Percentiles rank a stretch among this genome's conserved stretches.
Evolutionary conservation across 2,329 filamentous ascomycete genomes (phyloP).

Genomic region (Fusarium sp.): DNA sequence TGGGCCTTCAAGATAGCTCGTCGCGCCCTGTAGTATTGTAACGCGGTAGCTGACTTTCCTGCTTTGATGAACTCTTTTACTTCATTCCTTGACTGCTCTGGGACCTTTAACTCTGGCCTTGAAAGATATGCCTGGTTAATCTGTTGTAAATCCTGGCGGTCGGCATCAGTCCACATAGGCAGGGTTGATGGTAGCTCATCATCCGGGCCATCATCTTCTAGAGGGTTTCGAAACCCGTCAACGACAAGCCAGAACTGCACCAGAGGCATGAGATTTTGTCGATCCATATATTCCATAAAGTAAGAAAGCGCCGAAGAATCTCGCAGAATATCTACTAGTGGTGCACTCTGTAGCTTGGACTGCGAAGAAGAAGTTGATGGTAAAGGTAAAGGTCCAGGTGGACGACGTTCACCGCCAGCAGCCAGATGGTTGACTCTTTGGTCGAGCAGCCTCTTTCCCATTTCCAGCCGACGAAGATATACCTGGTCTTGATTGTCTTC

Average conservation of each 20-base stretch:
- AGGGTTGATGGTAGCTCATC: constrained; percentile 74
- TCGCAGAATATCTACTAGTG: constrained; percentile 86
- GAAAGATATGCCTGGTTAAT: constrained; percentile 92
- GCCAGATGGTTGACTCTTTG: constrained; percentile 88
- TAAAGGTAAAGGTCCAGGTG: constrained; percentile 43
- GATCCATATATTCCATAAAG: constrained; percentile 99
- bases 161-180: constrained; percentile 82
- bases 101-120: constrained; percentile 83
- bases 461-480: constrained; percentile 90
- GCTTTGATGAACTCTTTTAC: constrained; percentile 84
- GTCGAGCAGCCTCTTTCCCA: constrained; percentile 89
- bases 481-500: constrained; percentile 84
- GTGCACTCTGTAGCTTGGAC: constrained; percentile 79
- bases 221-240: constrained; percentile 92
- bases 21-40: constrained; percentile 86
- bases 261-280: constrained; percentile 84
- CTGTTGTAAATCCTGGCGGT: constrained; percentile 88
- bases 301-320: constrained; percentile 93
- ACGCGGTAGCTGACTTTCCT: constrained; percentile 79
- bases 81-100: constrained; percentile 74
- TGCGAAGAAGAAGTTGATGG: constrained; percentile 51
- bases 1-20: constrained; percentile 86
- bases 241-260: constrained; percentile 99
- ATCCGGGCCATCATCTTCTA: constrained; percentile 79
- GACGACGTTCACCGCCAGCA: constrained; percentile 68